phyloP scores from a whole-genome alignment of 192 early-diverging fungal genomes.

The Coemansia sp. region DNA sequence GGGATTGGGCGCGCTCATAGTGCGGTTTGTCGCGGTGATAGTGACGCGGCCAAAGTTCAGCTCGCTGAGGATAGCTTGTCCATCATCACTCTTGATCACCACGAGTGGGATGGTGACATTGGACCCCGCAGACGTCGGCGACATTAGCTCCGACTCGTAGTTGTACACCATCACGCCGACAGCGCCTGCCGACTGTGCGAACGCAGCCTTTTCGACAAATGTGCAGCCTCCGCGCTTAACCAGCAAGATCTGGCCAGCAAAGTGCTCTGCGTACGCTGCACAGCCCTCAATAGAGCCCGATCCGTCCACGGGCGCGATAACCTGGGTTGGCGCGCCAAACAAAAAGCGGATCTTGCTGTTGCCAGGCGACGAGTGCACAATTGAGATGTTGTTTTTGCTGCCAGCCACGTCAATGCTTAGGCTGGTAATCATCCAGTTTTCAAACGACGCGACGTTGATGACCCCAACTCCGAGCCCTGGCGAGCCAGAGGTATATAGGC shows the following conservation, averaged over 20 bases:
- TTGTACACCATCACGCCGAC: conserved; percentile 68
- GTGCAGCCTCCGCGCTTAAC: conserved; percentile 69
- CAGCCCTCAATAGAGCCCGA: conserved; percentile 59
- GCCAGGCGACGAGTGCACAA: conserved; percentile 44
- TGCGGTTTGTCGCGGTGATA: conserved; percentile 51
- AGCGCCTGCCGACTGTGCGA: conserved; percentile 59
- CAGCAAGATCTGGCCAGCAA: conserved; percentile 57
- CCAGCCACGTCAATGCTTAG: conserved; percentile 42
- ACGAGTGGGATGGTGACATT: conserved; percentile 56
- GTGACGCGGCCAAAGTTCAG: conserved; percentile 40
- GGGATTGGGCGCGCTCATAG: conserved; percentile 42
- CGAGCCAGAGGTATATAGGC: conserved; percentile 58
- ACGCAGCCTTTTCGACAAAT: conserved; percentile 60
- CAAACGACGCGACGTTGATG: conserved; percentile 57
- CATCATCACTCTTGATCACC: conserved; percentile 55
- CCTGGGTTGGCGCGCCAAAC: conserved; percentile 19
- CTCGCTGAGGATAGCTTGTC: conserved; percentile 49
- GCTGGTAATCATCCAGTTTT: conserved; percentile 47
- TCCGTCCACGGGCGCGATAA: conserved; percentile 51
- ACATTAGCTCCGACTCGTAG: conserved; percentile 34
- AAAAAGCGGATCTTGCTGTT: conserved; percentile 49
- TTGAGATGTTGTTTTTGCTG: conserved; percentile 37
- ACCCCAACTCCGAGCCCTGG: conserved; percentile 58
- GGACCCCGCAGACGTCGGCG: conserved; percentile 37
- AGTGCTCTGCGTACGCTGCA: conserved; percentile 25